A percentile compares a stretch with the other conserved stretches of the same genome.
These are phyloP conservation scores for Lentinula guzmanii DNA, from an alignment of 768 basidiomycete genomes.

Conservation along the genomic window DNA sequence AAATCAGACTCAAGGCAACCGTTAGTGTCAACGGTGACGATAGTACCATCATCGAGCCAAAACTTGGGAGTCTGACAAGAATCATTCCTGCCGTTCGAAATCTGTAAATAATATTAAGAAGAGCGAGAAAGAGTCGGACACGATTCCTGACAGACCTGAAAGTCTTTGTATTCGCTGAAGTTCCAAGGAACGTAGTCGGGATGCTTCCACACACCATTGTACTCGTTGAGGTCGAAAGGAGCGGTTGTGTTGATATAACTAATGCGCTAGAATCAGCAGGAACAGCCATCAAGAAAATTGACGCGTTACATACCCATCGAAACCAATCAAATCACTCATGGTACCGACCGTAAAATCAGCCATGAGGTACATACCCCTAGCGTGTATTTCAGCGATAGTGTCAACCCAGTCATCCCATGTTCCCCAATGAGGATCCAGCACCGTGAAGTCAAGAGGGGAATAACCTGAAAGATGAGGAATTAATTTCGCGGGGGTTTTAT, in stretches of 20 bases:
- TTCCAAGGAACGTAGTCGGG: conserved; percentile 82
- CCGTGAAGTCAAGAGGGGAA: conserved; percentile 86
- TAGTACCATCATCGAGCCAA: conserved; percentile 66
- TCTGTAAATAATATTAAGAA: conserved; percentile 27
- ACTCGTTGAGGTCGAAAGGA: conserved; percentile 74
- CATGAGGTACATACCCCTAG: conserved; percentile 87
- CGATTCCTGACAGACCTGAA: conserved; percentile 40
- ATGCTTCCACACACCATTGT: conserved; percentile 66
- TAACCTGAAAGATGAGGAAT: conserved; percentile 52
- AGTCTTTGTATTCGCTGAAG: conserved; percentile 80
- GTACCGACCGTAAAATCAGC: conserved; percentile 93
- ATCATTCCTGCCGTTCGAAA: conserved; percentile 61
- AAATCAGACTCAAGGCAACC: conserved; percentile 88
- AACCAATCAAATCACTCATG: conserved; percentile 83
- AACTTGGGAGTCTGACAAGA: conserved; percentile 75
- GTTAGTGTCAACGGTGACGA: not conserved
- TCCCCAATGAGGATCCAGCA: conserved; percentile 92
- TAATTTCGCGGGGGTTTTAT: not conserved
- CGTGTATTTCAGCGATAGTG: conserved; percentile 72
- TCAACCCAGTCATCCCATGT: conserved; percentile 73
- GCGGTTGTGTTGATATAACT: conserved; percentile 78
- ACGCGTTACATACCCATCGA: conserved; percentile 57
- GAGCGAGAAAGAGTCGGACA: not conserved
- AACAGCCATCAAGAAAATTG: conserved; percentile 2
- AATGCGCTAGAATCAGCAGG: not conserved